Percentiles rank a stretch among this genome's conserved stretches.
These are phyloP conservation scores for Priceomyces medius DNA, from an alignment of 805 yeast genomes.

Conservation along the genomic window DNA sequence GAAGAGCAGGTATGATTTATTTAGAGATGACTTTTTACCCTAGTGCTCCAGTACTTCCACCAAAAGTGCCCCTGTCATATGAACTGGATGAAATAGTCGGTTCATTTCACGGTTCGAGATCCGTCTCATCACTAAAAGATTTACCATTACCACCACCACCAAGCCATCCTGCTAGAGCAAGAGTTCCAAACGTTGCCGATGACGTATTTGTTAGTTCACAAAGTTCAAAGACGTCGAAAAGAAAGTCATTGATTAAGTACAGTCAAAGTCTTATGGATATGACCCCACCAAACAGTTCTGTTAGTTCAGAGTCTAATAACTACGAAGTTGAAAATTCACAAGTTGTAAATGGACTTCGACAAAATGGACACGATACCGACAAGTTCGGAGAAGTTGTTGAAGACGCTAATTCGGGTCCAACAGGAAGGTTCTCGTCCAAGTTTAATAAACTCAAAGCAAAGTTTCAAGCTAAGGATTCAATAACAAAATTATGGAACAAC, in stretches of 20 bases:
- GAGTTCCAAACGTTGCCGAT: slow-evolving; percentile 18
- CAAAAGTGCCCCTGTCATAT: slow-evolving; percentile 22
- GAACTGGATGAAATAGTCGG: slow-evolving; percentile 3
- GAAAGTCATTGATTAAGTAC: slow-evolving; percentile 13
- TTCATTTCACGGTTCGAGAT: neutral
- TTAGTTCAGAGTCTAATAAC: neutral
- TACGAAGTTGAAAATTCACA: neutral
- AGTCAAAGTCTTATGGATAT: slow-evolving; percentile 5
- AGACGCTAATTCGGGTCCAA: slow-evolving; percentile 10
- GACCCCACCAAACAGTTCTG: slow-evolving; percentile 5
- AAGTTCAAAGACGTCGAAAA: slow-evolving; percentile 10
- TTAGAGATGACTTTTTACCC: slow-evolving; percentile 93
- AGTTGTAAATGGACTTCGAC: neutral
- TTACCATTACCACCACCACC: slow-evolving; percentile 13
- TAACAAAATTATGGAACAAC: slow-evolving; percentile 23
- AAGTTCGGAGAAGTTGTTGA: slow-evolving; percentile 9
- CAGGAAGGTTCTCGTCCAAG: slow-evolving; percentile 21
- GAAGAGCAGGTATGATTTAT: slow-evolving; percentile 84
- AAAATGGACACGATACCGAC: neutral
- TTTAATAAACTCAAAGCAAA: slow-evolving; percentile 31
- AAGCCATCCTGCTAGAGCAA: slow-evolving; percentile 10
- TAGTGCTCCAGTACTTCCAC: slow-evolving; percentile 42
- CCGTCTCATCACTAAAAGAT: slow-evolving; percentile 1
- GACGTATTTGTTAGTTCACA: slow-evolving; percentile 22
- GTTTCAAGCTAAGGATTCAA: slow-evolving; percentile 36